Base-by-base conservation (phyloP, 176 grass and related monocot species). In the Pontederia crassipes region DNA sequence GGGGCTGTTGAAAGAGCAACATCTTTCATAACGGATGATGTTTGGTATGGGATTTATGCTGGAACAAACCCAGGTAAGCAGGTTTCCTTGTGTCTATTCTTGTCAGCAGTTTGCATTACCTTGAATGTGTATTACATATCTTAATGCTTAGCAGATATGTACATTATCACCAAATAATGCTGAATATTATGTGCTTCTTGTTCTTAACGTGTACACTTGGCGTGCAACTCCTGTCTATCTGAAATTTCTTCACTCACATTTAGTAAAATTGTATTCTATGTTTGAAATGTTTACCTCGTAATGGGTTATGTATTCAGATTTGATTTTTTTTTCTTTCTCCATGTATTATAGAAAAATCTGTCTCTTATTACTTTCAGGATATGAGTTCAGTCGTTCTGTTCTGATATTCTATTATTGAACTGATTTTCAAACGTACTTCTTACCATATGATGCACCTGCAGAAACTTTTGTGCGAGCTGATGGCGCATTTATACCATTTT, bases 391-490 rank as follows among this genome's bases (percentile, higher is more conserved):
- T 35, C 11, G 9, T n/a, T 10, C 12, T 14, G 28, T 35, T 15
- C 11, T 40, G 6, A 40, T 40, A 40, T 40, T 40, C 4, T 40
- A 10, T 8, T 13, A 40, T 12, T 10, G 15, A 67, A 71, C 81
- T 85, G 56, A 89, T 85, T 74, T 66, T 77, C 72, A 24, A 80
- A 89, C 73, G 89, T 89, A 56, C 55, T 49, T 82, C 35, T 40
- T 57, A 67, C 59, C 17, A 55, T 35, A 0, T 26, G 52, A 64
- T 89, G 79, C 63, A 77, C 59, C 57, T 72, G 77, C 88, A 97
- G 93, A 97, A 81, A 97, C 93, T 73, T 97, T 97, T 91, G 93
- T 97, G 48, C 81, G 93, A 67, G 93, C 87, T 12, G 93, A 97
- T 2, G 93, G 93, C 2, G 93, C 93, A 57, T 97, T 97, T 74